phyloP scores from a whole-genome alignment of 805 yeast species.

The Starmerella stigmatis region DNA sequence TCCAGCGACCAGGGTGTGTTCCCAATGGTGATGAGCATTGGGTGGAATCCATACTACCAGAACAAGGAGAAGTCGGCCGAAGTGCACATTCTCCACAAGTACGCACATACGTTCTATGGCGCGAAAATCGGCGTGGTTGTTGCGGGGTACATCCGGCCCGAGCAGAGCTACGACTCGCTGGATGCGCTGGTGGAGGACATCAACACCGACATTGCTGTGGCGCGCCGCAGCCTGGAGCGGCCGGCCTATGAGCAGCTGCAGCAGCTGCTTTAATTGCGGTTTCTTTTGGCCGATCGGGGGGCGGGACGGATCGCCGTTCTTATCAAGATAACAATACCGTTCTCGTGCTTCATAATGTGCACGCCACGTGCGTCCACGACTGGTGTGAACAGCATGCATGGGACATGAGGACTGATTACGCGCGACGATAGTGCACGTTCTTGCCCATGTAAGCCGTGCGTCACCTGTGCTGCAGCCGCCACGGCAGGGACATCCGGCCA shows the following conservation, averaged over 20 bases:
- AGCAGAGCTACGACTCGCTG: slow-evolving; percentile 67
- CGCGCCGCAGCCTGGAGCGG: slow-evolving; percentile 40
- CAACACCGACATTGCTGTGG: slow-evolving; percentile 62
- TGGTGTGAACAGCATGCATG: too few relatives aligned
- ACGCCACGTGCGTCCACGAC: too few relatives aligned
- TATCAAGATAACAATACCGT: too few relatives aligned
- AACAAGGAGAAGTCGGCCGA: slow-evolving; percentile 73
- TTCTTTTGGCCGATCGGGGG: neutral
- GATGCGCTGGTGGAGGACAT: slow-evolving; percentile 84
- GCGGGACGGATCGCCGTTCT: too few relatives aligned
- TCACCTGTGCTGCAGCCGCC: too few relatives aligned
- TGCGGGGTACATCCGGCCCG: slow-evolving; percentile 86
- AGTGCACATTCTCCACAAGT: slow-evolving; percentile 72
- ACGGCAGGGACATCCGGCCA: too few relatives aligned
- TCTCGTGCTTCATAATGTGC: too few relatives aligned
- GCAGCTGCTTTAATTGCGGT: neutral
- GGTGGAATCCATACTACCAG: slow-evolving; percentile 87
- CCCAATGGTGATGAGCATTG: slow-evolving; percentile 93
- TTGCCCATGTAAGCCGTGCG: too few relatives aligned
- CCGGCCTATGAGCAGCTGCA: slow-evolving; percentile 34
- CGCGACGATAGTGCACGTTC: too few relatives aligned
- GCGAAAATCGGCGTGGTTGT: slow-evolving; percentile 58
- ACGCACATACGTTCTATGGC: slow-evolving; percentile 65
- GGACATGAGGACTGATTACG: too few relatives aligned
- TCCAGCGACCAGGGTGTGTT: slow-evolving; percentile 36